Percentiles rank a stretch among this genome's conserved stretches.
Evolutionary conservation across 768 basidiomycete species (phyloP).

Genomic region (Rhizopogon vinicolor): DNA sequence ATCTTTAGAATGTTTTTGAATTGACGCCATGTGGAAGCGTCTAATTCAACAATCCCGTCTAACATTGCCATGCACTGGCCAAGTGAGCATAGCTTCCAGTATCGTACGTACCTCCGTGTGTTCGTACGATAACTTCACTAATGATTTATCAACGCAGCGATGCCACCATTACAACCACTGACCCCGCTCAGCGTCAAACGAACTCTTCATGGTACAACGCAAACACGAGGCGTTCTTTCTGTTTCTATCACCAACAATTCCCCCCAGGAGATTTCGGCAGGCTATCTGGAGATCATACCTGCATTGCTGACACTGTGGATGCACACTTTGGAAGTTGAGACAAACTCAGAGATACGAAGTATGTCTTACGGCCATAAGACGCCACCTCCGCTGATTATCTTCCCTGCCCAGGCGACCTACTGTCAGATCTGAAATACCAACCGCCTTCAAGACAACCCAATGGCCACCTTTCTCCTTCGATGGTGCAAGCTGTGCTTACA

Average conservation of each 20-base stretch:
- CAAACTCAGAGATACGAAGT: slow-evolving; percentile 24
- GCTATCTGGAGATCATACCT: slow-evolving; percentile 91
- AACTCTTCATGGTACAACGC: slow-evolving; percentile 67
- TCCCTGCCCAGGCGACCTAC: slow-evolving; percentile 46
- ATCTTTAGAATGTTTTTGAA: not conserved
- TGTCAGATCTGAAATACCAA: slow-evolving; percentile 60
- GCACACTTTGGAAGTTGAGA: slow-evolving; percentile 60
- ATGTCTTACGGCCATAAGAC: not conserved
- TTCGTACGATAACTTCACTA: not conserved
- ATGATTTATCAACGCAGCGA: slow-evolving; percentile 23
- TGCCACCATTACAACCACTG: slow-evolving; percentile 32
- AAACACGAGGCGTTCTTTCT: slow-evolving; percentile 70
- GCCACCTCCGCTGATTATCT: not conserved
- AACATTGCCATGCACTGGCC: slow-evolving; percentile 58
- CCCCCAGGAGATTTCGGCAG: slow-evolving; percentile 37
- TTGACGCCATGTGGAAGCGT: not conserved
- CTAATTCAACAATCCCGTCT: slow-evolving; percentile 31
- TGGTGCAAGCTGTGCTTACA: slow-evolving; percentile 63
- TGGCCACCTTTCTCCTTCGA: slow-evolving; percentile 42
- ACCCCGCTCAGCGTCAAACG: slow-evolving; percentile 60
- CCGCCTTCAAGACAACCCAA: slow-evolving; percentile 26
- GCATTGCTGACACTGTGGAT: slow-evolving; percentile 89
- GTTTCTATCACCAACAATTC: slow-evolving; percentile 58
- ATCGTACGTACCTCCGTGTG: slow-evolving; percentile 40
- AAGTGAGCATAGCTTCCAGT: slow-evolving; percentile 43